Conservation (phyloP, 2,329 filamentous ascomycete genomes). For the Dactylellina leptospora region DNA sequence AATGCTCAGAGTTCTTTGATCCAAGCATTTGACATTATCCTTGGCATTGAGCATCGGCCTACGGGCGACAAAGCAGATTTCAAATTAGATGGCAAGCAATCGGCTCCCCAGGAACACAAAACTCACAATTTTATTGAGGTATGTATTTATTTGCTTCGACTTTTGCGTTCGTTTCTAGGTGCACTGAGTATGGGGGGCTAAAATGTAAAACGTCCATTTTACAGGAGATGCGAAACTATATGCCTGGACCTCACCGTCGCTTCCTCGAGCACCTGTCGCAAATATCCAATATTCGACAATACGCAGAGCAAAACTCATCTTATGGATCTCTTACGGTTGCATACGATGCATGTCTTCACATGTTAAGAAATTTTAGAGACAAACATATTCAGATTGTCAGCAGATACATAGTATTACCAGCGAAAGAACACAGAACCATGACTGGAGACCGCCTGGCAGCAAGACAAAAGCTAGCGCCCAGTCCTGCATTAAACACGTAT, state of each 20-base stretch:
- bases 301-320: slow-evolving; percentile 66
- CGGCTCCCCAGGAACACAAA: slow-evolving; percentile 62
- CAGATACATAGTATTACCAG: slow-evolving; percentile 91
- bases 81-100: neutral
- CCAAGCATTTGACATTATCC: slow-evolving; percentile 93
- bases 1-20: slow-evolving; percentile 94
- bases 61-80: slow-evolving; percentile 74
- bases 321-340: slow-evolving; percentile 77
- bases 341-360: slow-evolving; percentile 88
- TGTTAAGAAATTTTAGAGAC: slow-evolving; percentile 80
- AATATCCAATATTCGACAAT: slow-evolving; percentile 87
- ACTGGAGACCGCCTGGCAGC: slow-evolving; percentile 42
- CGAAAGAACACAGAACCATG: slow-evolving; percentile 62
- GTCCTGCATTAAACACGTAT: slow-evolving; percentile 59
- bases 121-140: slow-evolving; percentile 88
- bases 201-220: neutral
- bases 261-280: slow-evolving; percentile 82
- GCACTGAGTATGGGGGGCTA: too few species aligned
- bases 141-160: neutral
- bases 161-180: too few species aligned
- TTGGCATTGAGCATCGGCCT: slow-evolving; percentile 88
- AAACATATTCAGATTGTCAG: slow-evolving; percentile 97
- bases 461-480: slow-evolving; percentile 61
- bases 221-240: slow-evolving; percentile 87
- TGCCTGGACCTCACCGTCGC: slow-evolving; percentile 89